Evolutionary conservation across 257 asterid species (phyloP).

Genomic region (Plantago elongata): DNA sequence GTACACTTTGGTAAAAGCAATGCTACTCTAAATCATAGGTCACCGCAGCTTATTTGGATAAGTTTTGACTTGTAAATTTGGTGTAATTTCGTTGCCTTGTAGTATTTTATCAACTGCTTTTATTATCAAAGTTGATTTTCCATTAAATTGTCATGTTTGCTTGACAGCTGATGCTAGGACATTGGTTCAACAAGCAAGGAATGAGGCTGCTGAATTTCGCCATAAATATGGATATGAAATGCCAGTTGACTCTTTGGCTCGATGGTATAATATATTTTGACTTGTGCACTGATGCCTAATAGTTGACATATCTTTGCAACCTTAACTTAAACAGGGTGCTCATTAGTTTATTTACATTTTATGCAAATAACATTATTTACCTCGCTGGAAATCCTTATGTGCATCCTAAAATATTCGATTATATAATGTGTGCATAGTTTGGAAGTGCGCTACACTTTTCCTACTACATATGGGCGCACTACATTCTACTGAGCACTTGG

Average conservation of each 20-base stretch:
- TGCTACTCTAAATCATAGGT: too few species aligned
- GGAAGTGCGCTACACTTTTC: too few species aligned
- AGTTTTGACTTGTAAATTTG: too few species aligned
- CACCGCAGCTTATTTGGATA: too few species aligned
- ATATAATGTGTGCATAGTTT: neutral
- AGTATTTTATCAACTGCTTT: neutral
- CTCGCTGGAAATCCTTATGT: neutral
- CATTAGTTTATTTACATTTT: neutral
- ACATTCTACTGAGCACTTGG: neutral
- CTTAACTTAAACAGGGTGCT: neutral
- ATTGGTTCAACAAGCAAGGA: conserved; percentile 96
- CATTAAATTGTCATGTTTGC: conserved; percentile 1
- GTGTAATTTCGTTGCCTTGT: too few species aligned
- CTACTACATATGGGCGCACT: neutral
- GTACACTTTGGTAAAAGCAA: too few species aligned
- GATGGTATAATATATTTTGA: conserved; percentile 51
- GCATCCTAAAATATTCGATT: neutral
- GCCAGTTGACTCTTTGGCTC: conserved; percentile 86
- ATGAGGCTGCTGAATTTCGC: conserved; percentile 96
- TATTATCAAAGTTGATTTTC: conserved; percentile 8
- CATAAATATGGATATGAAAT: conserved; percentile 88
- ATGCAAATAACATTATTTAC: neutral
- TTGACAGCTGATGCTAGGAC: conserved; percentile 91
- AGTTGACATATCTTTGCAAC: neutral
- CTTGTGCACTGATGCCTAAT: neutral